A percentile compares a stretch with the other conserved stretches of the same genome.
phyloP scores from a whole-genome alignment of 441 rosid genomes.

The Mallotus repandus region DNA sequence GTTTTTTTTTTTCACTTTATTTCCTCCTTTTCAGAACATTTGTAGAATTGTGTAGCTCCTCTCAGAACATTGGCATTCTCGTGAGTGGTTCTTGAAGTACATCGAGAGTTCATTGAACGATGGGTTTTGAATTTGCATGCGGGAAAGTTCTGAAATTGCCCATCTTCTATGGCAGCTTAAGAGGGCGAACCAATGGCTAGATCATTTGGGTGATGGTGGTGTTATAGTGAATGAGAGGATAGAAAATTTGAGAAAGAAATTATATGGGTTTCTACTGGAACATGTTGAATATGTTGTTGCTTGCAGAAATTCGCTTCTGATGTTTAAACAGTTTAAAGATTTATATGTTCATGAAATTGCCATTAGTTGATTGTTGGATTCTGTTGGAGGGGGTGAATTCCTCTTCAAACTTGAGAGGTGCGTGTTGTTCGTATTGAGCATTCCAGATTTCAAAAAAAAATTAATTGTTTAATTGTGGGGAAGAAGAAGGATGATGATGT shows the following conservation, averaged over 20 bases:
- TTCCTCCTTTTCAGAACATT: constrained; percentile 36
- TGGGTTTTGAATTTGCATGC: constrained; percentile 27
- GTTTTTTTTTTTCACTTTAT: no score
- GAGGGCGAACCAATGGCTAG: constrained; percentile 42
- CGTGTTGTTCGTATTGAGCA: no score
- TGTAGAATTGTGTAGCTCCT: constrained; percentile 37
- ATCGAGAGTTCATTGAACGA: constrained; percentile 41
- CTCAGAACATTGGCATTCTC: constrained; percentile 33
- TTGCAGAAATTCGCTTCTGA: no score
- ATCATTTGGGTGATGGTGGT: constrained; percentile 28
- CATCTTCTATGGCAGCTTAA: constrained; percentile 38
- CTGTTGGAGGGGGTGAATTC: no score
- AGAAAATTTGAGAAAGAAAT: constrained; percentile 42
- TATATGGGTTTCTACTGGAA: constrained; percentile 37
- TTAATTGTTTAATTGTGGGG: no score
- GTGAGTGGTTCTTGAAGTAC: constrained; percentile 49
- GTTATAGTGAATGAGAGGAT: constrained; percentile 30
- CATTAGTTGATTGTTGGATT: no score
- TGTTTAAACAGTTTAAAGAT: no score
- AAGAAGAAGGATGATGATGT: no score
- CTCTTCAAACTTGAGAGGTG: no score
- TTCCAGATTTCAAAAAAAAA: no score
- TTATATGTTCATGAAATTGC: no score
- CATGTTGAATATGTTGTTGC: no score
- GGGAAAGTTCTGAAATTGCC: constrained; percentile 32